These are phyloP conservation scores for Fraxinus baroniana DNA, from an alignment of 305 asterid genomes.

Conservation along the genomic window DNA sequence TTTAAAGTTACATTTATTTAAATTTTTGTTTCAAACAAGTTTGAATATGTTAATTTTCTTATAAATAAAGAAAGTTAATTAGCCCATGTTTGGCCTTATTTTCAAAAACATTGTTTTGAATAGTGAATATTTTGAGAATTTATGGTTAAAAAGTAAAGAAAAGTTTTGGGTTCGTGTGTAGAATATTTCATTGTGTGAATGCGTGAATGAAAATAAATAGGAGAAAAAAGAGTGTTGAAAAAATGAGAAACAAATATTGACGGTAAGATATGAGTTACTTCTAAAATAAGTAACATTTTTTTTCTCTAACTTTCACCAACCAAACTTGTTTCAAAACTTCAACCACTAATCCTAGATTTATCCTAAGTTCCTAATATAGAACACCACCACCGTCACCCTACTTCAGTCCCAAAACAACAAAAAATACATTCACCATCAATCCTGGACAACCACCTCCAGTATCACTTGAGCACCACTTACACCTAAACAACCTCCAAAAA, in stretches of 20 bases:
- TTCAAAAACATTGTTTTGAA: no score
- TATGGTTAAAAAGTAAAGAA: no score
- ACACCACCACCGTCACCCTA: not conserved
- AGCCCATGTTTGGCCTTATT: not conserved
- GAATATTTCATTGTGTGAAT: no score
- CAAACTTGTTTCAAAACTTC: not conserved
- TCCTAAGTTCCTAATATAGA: not conserved
- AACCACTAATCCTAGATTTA: not conserved
- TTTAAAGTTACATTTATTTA: no score
- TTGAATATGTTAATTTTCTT: not conserved
- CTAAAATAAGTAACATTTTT: not conserved
- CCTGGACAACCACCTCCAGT: not conserved
- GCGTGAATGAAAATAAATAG: no score
- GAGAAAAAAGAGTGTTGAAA: no score
- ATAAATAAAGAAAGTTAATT: not conserved
- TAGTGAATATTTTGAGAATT: no score
- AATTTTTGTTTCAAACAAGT: not conserved
- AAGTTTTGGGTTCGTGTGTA: no score
- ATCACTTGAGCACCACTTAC: not conserved
- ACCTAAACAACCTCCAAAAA: not conserved
- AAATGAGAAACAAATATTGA: no score
- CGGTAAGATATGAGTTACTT: not conserved
- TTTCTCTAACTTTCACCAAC: not conserved
- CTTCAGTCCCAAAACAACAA: not conserved
- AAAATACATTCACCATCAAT: not conserved